A percentile compares a stretch with the other conserved stretches of the same genome.
phyloP scores from a whole-genome alignment of 2,329 filamentous ascomycete species.

The Ophiocordyceps robertsii region DNA sequence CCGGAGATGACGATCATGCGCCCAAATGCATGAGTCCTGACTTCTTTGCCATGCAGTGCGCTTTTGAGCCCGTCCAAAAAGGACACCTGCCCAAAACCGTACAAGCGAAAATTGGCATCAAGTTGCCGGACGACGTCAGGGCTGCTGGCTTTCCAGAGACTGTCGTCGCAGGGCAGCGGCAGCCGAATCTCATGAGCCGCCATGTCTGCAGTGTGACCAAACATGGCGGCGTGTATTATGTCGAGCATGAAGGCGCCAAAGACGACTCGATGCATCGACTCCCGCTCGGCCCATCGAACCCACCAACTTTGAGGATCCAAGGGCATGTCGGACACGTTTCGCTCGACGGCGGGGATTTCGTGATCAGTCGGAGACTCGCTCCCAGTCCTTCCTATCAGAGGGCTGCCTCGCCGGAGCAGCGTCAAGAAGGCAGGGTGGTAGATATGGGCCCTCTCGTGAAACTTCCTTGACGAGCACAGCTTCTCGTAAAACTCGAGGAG shows the following conservation, averaged over 20 bases:
- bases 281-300: conserved; percentile 79
- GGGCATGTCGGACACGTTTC: conserved; percentile 22
- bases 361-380: conserved; percentile 62
- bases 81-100: conserved; percentile 64
- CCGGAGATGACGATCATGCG: conserved; percentile 85
- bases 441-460: conserved; percentile 83
- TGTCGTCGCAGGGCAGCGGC: conserved; percentile 76
- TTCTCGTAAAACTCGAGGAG: conserved; percentile 86
- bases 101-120: conserved; percentile 62
- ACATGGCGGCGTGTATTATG: conserved; percentile 81
- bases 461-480: conserved; percentile 67
- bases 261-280: conserved; percentile 74
- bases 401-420: conserved; percentile 73
- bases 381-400: conserved; percentile 66
- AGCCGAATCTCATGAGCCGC: conserved; percentile 80
- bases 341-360: conserved; percentile 10
- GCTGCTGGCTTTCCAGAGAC: conserved; percentile 70
- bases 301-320: conserved; percentile 47
- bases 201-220: conserved; percentile 83
- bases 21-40: conserved; percentile 78
- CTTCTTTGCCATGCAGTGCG: conserved; percentile 66
- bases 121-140: conserved; percentile 64
- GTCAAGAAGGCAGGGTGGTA: conserved; percentile 80
- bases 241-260: conserved; percentile 87
- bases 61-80: conserved; percentile 79